Evolutionary conservation across 2,329 filamentous ascomycete species (phyloP).

Genomic region (Calonectria pauciramosa): DNA sequence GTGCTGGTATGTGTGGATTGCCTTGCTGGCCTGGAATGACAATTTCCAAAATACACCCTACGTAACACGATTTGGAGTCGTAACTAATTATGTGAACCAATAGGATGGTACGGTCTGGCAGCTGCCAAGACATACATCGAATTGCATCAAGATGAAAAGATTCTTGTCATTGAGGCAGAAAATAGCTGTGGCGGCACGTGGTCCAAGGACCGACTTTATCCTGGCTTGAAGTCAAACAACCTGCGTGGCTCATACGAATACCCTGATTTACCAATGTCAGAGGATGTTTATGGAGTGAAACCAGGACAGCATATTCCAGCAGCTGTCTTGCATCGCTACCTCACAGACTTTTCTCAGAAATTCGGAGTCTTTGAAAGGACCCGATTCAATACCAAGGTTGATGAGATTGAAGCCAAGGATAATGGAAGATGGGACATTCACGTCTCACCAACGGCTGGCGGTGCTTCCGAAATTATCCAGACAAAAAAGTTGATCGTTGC

Average conservation of each 20-base stretch:
- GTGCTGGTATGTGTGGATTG: conserved; percentile 11
- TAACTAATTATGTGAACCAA: not conserved
- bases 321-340: conserved; percentile 50
- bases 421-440: conserved; percentile 26
- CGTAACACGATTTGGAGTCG: not conserved
- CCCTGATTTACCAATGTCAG: conserved; percentile 71
- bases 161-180: conserved; percentile 65
- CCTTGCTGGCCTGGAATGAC: too few relatives aligned
- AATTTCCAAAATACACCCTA: not conserved
- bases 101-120: conserved; percentile 64
- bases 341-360: conserved; percentile 51
- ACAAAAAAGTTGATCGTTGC: conserved; percentile 61
- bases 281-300: conserved; percentile 56
- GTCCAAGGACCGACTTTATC: conserved; percentile 69
- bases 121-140: conserved; percentile 66
- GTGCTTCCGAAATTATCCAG: conserved; percentile 22
- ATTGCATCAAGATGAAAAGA: conserved; percentile 59
- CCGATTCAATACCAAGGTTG: conserved; percentile 64
- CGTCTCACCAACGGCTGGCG: not conserved
- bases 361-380: conserved; percentile 63
- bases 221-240: conserved; percentile 74
- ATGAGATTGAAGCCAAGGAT: conserved; percentile 50
- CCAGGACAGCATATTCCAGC: conserved; percentile 52
- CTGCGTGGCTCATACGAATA: conserved; percentile 73
- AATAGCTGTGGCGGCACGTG: conserved; percentile 71